These are phyloP conservation scores for Sugiyamaella neomexicana DNA, from an alignment of 1,139 yeast species.

Conservation along the genomic window DNA sequence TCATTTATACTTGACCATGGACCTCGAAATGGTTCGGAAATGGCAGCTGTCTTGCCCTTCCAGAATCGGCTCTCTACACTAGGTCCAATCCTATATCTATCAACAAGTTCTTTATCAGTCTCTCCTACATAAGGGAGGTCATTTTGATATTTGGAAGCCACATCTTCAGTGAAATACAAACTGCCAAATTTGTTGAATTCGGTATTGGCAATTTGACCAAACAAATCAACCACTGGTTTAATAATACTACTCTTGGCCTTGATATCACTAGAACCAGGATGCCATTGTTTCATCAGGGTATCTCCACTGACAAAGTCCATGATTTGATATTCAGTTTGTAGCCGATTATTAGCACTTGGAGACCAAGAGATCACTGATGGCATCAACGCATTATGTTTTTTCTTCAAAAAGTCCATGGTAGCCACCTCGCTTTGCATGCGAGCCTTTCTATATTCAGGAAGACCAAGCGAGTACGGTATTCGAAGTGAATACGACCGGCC, in stretches of 20 bases:
- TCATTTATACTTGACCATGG: slow-evolving; percentile 69
- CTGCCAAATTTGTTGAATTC: slow-evolving; percentile 78
- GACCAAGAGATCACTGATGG: slow-evolving; percentile 77
- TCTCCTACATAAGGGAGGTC: slow-evolving; percentile 68
- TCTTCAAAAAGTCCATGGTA: slow-evolving; percentile 75
- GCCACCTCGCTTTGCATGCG: slow-evolving; percentile 90
- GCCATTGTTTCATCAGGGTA: slow-evolving; percentile 85
- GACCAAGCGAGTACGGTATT: slow-evolving; percentile 71
- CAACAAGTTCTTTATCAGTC: slow-evolving; percentile 50
- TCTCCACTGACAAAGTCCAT: slow-evolving; percentile 80
- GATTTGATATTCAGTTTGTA: slow-evolving; percentile 73
- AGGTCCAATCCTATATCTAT: slow-evolving; percentile 92
- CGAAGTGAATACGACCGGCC: slow-evolving; percentile 67
- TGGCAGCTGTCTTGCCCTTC: slow-evolving; percentile 51
- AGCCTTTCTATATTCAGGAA: slow-evolving; percentile 60
- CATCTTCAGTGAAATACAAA: slow-evolving; percentile 71
- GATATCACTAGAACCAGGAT: slow-evolving; percentile 65
- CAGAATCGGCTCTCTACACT: slow-evolving; percentile 76
- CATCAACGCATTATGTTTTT: slow-evolving; percentile 51
- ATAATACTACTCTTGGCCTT: slow-evolving; percentile 42
- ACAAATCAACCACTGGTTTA: slow-evolving; percentile 42
- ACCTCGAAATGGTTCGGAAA: slow-evolving; percentile 50
- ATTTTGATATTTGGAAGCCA: slow-evolving; percentile 44
- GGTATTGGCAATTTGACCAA: slow-evolving; percentile 37
- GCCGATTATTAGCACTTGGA: slow-evolving; percentile 53